Conservation (phyloP, 225 moss, liverwort and hornwort genomes). For the Pseudisothecium myosuroides region DNA sequence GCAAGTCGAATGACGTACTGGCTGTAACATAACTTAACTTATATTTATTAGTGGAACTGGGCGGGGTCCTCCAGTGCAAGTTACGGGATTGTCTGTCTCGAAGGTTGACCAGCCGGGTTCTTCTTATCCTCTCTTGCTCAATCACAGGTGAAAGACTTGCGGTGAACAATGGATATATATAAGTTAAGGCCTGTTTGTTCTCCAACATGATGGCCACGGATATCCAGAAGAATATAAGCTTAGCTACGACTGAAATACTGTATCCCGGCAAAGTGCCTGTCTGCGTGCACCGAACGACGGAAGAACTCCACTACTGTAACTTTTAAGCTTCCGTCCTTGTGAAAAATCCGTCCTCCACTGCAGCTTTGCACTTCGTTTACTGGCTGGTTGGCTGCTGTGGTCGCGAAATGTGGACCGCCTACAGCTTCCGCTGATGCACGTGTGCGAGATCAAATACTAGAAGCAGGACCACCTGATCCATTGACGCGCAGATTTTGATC, state of each 20-base stretch:
- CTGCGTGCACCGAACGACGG: too few relatives aligned
- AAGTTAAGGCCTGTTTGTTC: too few relatives aligned
- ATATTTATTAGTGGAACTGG: too few relatives aligned
- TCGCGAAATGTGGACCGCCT: not conserved
- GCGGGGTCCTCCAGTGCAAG: not conserved
- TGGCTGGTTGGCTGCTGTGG: not conserved
- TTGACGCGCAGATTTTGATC: not conserved
- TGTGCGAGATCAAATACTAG: not conserved
- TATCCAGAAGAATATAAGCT: too few relatives aligned
- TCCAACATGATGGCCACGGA: too few relatives aligned
- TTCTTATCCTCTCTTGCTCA: not conserved
- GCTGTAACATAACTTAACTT: too few relatives aligned
- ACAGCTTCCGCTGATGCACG: not conserved
- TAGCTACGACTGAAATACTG: too few relatives aligned
- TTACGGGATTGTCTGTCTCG: not conserved
- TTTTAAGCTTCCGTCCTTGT: too few relatives aligned
- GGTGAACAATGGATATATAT: too few relatives aligned
- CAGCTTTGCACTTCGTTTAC: not conserved
- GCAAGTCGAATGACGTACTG: not conserved
- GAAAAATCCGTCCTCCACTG: not conserved
- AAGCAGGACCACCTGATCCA: not conserved
- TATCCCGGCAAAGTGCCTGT: too few relatives aligned
- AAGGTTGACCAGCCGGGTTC: not conserved
- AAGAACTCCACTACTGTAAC: too few relatives aligned
- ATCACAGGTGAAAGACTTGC: not conserved